Percentiles rank a stretch among this genome's conserved stretches.
Evolutionary conservation across 352 stramenopile species (phyloP).

Genomic region (Phytophthora lateralis): DNA sequence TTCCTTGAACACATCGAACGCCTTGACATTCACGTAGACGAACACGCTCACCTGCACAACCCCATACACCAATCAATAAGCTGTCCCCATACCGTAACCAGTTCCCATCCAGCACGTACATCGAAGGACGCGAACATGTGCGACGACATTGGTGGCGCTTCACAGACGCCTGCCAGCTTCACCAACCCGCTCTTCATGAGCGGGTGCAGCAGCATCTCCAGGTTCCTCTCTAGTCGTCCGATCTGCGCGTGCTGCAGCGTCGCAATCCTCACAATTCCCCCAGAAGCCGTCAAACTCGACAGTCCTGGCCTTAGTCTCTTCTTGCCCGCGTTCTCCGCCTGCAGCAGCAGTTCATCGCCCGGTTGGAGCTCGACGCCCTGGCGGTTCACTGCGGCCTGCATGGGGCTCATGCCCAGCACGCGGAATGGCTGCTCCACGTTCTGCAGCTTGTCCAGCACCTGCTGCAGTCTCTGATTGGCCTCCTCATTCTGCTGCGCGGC

Average conservation of each 20-base stretch:
- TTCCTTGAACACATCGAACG: constrained; percentile 73
- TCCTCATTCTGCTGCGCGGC: constrained; percentile 15
- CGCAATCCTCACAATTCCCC: constrained; percentile 62
- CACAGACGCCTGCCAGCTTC: constrained; percentile 51
- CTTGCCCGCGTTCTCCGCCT: constrained; percentile 74
- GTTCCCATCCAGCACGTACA: constrained; percentile 18
- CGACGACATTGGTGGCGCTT: constrained; percentile 43
- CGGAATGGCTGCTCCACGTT: constrained; percentile 24
- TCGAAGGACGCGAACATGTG: constrained; percentile 78
- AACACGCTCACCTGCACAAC: constrained; percentile 49
- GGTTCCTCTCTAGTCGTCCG: constrained; percentile 60
- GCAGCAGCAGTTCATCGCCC: constrained; percentile 59
- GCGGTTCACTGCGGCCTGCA: constrained; percentile 58
- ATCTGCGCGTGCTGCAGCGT: constrained; percentile 56
- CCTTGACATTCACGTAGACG: constrained; percentile 60
- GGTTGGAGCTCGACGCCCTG: constrained; percentile 41
- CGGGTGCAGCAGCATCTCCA: constrained; percentile 65
- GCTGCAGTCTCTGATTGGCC: constrained; percentile 1
- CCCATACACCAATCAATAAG: constrained; percentile 5
- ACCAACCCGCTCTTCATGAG: constrained; percentile 70
- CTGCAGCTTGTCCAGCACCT: constrained; percentile 35
- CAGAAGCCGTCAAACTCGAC: constrained; percentile 17
- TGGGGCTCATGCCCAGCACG: constrained; percentile 50
- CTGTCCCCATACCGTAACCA: background rate
- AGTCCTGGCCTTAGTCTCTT: constrained; percentile 54